phyloP scores from a whole-genome alignment of 1,284 basidiomycete genomes.

The Ganoderma resinaceum region DNA sequence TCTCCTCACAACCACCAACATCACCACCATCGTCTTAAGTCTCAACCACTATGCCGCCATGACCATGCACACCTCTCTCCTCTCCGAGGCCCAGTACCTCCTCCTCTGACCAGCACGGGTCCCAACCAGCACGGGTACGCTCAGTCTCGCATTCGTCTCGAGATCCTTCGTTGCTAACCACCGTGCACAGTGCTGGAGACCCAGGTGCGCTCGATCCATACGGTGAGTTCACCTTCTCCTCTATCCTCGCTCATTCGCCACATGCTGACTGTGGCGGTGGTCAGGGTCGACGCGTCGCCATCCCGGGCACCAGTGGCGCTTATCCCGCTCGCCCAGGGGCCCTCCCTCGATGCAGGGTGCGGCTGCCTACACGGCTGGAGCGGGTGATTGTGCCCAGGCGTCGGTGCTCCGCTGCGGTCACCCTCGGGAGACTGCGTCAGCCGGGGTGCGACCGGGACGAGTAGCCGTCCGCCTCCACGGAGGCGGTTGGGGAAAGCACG shows the following conservation, averaged over 20 bases:
- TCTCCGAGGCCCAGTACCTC: background rate
- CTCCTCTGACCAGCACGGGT: background rate
- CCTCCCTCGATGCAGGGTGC: background rate
- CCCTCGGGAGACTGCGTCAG: background rate
- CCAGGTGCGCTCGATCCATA: conserved; percentile 1
- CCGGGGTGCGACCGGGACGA: conserved; percentile 6
- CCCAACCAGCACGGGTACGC: background rate
- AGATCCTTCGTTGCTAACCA: background rate
- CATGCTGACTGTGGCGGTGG: background rate
- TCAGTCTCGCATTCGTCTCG: background rate
- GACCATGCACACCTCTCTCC: background rate
- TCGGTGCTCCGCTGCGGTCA: conserved; percentile 2
- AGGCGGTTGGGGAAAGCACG: conserved; percentile 1
- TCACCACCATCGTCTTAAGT: background rate
- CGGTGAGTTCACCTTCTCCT: background rate
- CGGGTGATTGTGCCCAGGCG: conserved; percentile 2
- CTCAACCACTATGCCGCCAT: background rate
- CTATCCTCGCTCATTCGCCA: background rate
- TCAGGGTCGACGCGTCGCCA: conserved; percentile 3
- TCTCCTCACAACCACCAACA: background rate
- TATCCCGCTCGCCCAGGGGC: background rate
- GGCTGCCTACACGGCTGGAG: background rate
- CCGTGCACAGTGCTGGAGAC: background rate
- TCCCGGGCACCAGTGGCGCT: background rate
- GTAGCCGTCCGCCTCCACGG: background rate